Percentiles rank a stretch among this genome's conserved stretches.
These are phyloP conservation scores for Solanum bukasovii DNA, from an alignment of 257 asterid genomes.

Conservation along the genomic window DNA sequence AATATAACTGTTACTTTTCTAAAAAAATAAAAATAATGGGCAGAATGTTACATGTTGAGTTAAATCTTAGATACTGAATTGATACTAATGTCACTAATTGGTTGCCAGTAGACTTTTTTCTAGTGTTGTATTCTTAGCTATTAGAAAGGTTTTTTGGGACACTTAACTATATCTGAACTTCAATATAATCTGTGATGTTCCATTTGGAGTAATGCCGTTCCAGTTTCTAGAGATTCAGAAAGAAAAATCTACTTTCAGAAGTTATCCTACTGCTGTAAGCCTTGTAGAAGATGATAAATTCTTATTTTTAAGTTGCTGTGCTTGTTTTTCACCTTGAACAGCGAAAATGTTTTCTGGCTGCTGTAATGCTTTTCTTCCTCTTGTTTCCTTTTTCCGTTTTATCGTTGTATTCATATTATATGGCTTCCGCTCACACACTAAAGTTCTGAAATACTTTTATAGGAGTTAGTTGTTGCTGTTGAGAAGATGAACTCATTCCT, in stretches of 20 bases:
- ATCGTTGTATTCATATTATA: neutral
- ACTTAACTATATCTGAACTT: neutral
- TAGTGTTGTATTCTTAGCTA: neutral
- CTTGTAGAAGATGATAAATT: neutral
- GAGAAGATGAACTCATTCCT: conserved; percentile 56
- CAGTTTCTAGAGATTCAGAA: neutral
- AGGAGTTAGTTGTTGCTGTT: conserved; percentile 61
- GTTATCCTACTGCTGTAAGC: neutral
- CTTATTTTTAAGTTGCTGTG: neutral
- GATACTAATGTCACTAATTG: neutral
- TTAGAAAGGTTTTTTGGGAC: neutral
- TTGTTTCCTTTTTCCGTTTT: neutral
- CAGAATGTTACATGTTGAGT: neutral
- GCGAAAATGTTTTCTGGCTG: neutral
- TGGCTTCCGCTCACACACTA: neutral
- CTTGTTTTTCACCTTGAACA: neutral
- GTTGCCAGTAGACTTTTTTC: neutral
- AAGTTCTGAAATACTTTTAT: conserved; percentile 7
- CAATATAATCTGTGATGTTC: neutral
- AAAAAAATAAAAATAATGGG: neutral
- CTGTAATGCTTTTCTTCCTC: neutral
- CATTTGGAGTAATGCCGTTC: neutral
- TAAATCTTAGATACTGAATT: neutral
- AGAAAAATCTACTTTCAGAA: neutral
- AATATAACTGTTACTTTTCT: neutral